Evolutionary conservation across 2,329 filamentous ascomycete genomes (phyloP).

Genomic region (Zymoseptoria brevis): DNA sequence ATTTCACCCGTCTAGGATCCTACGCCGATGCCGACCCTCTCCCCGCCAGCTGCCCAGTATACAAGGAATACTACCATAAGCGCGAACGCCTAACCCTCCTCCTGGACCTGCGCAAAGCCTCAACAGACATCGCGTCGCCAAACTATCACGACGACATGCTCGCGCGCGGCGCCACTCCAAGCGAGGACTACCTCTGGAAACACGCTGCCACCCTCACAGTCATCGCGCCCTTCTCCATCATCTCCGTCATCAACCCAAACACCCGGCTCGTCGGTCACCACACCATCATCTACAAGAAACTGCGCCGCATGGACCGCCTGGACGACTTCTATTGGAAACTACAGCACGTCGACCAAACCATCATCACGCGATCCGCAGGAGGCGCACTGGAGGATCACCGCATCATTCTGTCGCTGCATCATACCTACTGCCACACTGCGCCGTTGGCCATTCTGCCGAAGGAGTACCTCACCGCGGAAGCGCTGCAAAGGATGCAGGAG

Average conservation of each 20-base stretch:
- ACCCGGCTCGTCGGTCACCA: background rate
- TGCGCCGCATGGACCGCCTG: background rate
- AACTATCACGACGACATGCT: background rate
- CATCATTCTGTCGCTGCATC: background rate
- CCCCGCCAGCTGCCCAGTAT: background rate
- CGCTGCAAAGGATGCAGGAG: background rate
- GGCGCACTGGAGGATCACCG: background rate
- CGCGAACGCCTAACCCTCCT: background rate
- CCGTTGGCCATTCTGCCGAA: background rate
- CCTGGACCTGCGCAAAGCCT: background rate
- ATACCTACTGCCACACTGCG: background rate
- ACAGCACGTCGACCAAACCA: background rate
- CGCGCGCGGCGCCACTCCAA: no score
- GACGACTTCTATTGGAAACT: background rate
- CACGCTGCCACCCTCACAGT: background rate
- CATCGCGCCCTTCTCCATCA: background rate
- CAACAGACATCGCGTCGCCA: background rate
- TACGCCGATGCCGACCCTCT: background rate
- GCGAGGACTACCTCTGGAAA: background rate
- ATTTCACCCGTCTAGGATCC: background rate
- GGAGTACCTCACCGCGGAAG: background rate
- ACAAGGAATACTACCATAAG: background rate
- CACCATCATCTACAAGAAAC: background rate
- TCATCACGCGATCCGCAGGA: background rate
- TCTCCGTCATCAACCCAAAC: background rate